Conservation (phyloP, 1,284 basidiomycete genomes). For the Fereydounia khargensis region DNA sequence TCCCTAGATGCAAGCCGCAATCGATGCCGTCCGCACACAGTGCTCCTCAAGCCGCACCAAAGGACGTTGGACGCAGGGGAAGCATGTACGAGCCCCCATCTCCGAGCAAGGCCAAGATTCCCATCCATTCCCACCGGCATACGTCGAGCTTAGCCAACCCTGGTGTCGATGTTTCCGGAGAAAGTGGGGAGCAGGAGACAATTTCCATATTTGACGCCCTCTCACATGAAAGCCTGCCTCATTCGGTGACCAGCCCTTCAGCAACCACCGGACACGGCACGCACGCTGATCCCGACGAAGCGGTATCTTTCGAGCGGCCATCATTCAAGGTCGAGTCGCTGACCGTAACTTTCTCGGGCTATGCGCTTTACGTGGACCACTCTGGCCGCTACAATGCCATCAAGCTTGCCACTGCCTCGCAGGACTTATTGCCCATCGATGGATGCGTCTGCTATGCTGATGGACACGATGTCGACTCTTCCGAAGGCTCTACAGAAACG, state of each 20-base stretch:
- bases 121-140: background rate
- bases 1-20: conserved; percentile 1
- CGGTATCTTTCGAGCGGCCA: conserved; percentile 5
- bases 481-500: background rate
- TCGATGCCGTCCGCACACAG: too few species aligned
- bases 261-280: too few species aligned
- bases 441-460: conserved; percentile 16
- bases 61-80: background rate
- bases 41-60: too few species aligned
- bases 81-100: conserved; percentile 1
- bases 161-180: too few species aligned
- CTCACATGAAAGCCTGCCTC: too few species aligned
- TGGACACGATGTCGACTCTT: conserved; percentile 2
- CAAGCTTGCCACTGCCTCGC: conserved; percentile 34
- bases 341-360: conserved; percentile 41
- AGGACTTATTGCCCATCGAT: conserved; percentile 37
- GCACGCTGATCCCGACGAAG: too few species aligned
- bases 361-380: conserved; percentile 50
- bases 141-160: background rate
- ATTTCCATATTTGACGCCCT: too few species aligned
- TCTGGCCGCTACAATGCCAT: conserved; percentile 48
- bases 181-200: too few species aligned
- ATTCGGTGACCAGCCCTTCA: too few species aligned
- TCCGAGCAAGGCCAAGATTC: background rate
- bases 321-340: conserved; percentile 34